phyloP scores from a whole-genome alignment of 2,329 filamentous ascomycete genomes.

The Grosmannia clavigera region DNA sequence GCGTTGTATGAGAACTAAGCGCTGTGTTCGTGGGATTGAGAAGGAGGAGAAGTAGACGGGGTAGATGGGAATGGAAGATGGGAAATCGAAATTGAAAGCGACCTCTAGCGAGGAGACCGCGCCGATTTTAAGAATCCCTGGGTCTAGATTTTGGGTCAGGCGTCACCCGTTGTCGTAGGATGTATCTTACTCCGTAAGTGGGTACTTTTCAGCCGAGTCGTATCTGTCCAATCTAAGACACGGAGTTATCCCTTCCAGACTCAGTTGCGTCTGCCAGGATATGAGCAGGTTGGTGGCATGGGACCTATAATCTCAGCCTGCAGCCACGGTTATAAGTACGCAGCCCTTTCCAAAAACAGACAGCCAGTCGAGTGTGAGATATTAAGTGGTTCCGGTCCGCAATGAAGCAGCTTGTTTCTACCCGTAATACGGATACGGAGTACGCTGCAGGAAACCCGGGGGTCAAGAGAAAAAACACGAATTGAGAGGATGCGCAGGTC shows the following conservation, averaged over 20 bases:
- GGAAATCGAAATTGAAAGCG: not conserved
- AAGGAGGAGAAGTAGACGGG: not conserved
- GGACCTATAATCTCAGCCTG: not conserved
- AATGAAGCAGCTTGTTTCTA: not conserved
- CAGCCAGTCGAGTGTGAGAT: not conserved
- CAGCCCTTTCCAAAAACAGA: not conserved
- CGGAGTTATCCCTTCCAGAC: not conserved
- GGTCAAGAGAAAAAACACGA: not conserved
- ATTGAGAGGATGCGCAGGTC: not conserved
- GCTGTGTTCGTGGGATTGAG: not conserved
- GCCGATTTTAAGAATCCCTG: not conserved
- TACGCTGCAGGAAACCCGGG: not conserved
- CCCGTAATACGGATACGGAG: not conserved
- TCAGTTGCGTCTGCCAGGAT: not conserved
- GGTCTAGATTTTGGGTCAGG: not conserved
- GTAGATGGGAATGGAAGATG: not conserved
- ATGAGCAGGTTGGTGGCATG: not conserved
- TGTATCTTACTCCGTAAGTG: not conserved
- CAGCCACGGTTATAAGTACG: not conserved
- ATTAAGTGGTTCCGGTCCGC: not conserved
- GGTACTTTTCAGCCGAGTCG: not conserved
- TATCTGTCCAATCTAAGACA: not conserved
- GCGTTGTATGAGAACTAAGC: not conserved
- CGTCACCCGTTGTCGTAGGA: not conserved
- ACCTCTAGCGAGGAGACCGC: not conserved